Base-by-base conservation (phyloP, 2,329 filamentous ascomycete genomes). In the Pestalotiopsis sp. region DNA sequence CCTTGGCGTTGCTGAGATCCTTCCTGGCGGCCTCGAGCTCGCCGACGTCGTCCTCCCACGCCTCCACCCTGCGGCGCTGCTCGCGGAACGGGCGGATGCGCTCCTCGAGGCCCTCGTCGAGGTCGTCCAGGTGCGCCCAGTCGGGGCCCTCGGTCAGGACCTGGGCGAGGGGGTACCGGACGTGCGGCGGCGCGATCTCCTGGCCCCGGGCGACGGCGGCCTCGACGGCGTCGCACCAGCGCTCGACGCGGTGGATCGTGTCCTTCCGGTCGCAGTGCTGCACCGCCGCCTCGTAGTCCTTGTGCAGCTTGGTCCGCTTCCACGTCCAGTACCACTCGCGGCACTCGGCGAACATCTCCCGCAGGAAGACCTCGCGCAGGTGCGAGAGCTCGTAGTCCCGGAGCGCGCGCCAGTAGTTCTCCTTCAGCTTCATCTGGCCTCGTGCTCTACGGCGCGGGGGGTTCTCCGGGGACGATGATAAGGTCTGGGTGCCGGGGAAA, bases 201-300 rank as follows among this genome's bases (percentile, higher is more conserved):
- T 36, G 41, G 4, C 66, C 68, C 12, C 66, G 36, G 61, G 73
- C 72, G 14, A 74, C 59, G 12, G 65, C 59, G 6, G 5, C 25
- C 64, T 76, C 73, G 13, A 73, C 60, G 25, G 56, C 70, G 20
- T 68, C 64, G n/a, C 75, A 68, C 76, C 77, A 78, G 14, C 31
- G 61, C 70, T 74, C 72, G 0, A 78, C 71, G 17, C 56, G 7
- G 61, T 64, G 57, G 27, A 74, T 70, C 7, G 69, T 52, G 25
- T 71, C 69, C 38, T 75, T 72, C 49, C 76, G 74, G 59, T 77
- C 74, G 45, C 76, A 77, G 58, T 78, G 72, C 68, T 76, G 73
- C 2, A 80, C 70, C 0, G 77, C 78, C 9, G 71, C 71, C 57
- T 80, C 76, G 67, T 74, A 78, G 45, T 79, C 77, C 39, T 75